phyloP scores from a whole-genome alignment of 1,284 basidiomycete genomes.

The Pseudozyma sp. region DNA sequence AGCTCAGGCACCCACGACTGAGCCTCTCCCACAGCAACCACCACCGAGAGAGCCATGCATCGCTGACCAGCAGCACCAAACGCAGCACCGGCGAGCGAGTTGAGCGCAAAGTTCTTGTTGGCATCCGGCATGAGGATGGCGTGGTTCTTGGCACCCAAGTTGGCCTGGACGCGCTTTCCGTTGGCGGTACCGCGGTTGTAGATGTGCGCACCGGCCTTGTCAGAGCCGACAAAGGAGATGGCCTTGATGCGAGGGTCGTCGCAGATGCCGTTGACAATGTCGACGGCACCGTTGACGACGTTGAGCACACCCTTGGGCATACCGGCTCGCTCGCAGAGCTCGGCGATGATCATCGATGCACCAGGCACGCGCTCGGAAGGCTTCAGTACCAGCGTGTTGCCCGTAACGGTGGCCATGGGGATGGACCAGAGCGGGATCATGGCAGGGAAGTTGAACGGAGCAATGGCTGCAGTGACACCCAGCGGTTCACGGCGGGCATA shows the following conservation, averaged over 20 bases:
- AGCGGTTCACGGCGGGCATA: conserved; percentile 82
- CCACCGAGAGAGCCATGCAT: conserved; percentile 74
- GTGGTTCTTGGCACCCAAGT: conserved; percentile 89
- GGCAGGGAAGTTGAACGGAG: conserved; percentile 71
- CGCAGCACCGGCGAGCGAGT: conserved; percentile 92
- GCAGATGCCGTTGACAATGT: conserved; percentile 92
- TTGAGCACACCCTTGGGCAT: conserved; percentile 69
- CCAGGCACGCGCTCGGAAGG: conserved; percentile 96
- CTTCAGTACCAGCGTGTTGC: conserved; percentile 94
- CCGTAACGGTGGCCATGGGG: conserved; percentile 79
- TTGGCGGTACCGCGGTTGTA: conserved; percentile 80
- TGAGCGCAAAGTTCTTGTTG: conserved; percentile 91
- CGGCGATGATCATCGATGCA: conserved; percentile 96
- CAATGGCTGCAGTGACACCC: conserved; percentile 61
- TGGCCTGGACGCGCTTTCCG: conserved; percentile 94
- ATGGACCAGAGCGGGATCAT: conserved; percentile 93
- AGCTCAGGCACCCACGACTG: conserved; percentile 87
- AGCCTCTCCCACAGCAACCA: conserved; percentile 85
- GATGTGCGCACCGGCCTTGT: conserved; percentile 92
- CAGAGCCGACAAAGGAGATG: conserved; percentile 97
- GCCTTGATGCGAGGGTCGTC: conserved; percentile 91
- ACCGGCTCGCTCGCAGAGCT: conserved; percentile 86
- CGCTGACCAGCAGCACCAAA: conserved; percentile 98
- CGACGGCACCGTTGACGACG: conserved; percentile 84
- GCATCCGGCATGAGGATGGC: conserved; percentile 92